Evolutionary conservation across 2,329 filamentous ascomycete genomes (phyloP).

Genomic region (Helminthosporium solani): DNA sequence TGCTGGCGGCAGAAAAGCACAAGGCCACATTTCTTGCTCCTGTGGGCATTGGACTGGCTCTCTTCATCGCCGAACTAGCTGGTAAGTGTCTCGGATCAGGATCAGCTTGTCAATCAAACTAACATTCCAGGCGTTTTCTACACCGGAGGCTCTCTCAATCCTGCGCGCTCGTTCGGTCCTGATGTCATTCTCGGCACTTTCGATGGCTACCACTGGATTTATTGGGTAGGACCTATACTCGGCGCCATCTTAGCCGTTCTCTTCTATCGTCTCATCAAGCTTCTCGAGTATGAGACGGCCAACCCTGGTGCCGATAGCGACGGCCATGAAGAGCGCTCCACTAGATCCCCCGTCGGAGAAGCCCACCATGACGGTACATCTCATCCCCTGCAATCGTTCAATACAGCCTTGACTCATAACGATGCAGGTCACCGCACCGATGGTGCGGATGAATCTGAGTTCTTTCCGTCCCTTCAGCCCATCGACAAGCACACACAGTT

Average conservation of each 20-base stretch:
- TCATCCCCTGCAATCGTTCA: neutral
- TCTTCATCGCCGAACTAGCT: constrained; percentile 50
- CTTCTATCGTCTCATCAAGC: constrained; percentile 53
- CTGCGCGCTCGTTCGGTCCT: constrained; percentile 52
- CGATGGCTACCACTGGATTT: constrained; percentile 52
- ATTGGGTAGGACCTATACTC: constrained; percentile 52
- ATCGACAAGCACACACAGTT: constrained; percentile 7
- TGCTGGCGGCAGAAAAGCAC: constrained; percentile 47
- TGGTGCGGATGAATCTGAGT: constrained; percentile 31
- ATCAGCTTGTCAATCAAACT: constrained; percentile 16
- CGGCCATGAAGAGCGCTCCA: constrained; percentile 38
- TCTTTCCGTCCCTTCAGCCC: constrained; percentile 14
- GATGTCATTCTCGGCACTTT: constrained; percentile 48
- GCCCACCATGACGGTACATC: constrained; percentile 15
- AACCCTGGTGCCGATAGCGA: constrained; percentile 52
- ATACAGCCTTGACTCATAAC: constrained; percentile 14
- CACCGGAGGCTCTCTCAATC: constrained; percentile 51
- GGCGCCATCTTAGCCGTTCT: constrained; percentile 49
- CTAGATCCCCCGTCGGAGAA: constrained; percentile 12
- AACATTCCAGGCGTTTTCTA: constrained; percentile 44
- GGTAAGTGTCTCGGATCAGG: constrained; percentile 25
- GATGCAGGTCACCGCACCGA: constrained; percentile 26
- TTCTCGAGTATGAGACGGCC: constrained; percentile 53
- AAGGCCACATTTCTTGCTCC: constrained; percentile 44
- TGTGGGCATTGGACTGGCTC: constrained; percentile 46